Evolutionary conservation across 257 asterid species (phyloP).

Genomic region (Galeopsis tetrahit): DNA sequence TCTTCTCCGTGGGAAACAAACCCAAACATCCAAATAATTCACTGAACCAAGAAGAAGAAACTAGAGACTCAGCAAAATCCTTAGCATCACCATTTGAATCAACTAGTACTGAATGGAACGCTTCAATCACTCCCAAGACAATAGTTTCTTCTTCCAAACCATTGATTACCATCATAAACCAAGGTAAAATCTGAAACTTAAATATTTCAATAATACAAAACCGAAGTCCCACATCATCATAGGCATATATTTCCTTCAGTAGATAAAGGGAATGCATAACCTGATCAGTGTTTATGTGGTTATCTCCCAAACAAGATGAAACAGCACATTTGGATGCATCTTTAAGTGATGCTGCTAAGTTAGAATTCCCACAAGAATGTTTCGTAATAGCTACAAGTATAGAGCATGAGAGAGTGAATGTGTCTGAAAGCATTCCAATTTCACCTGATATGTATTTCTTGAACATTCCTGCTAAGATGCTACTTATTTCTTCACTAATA

Average conservation of each 20-base stretch:
- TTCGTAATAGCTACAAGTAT: slow-evolving; percentile 73
- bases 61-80: slow-evolving; percentile 58
- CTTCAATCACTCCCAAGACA: slow-evolving; percentile 76
- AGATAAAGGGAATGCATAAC: slow-evolving; percentile 81
- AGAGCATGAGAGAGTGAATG: slow-evolving; percentile 79
- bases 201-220: slow-evolving; percentile 52
- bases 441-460: slow-evolving; percentile 67
- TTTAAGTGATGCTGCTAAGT: slow-evolving; percentile 54
- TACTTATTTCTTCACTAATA: slow-evolving; percentile 65
- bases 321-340: slow-evolving; percentile 63
- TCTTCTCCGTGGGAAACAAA: slow-evolving; percentile 67
- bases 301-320: slow-evolving; percentile 53
- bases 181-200: slow-evolving; percentile 64
- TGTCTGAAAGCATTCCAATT: slow-evolving; percentile 75
- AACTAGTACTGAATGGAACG: slow-evolving; percentile 66
- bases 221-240: slow-evolving; percentile 54
- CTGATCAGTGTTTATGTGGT: slow-evolving; percentile 50
- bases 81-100: slow-evolving; percentile 53
- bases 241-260: slow-evolving; percentile 79
- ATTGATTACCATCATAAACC: slow-evolving; percentile 64
- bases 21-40: slow-evolving; percentile 86
- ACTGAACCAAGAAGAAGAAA: slow-evolving; percentile 89
- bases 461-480: slow-evolving; percentile 64
- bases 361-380: slow-evolving; percentile 62
- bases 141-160: slow-evolving; percentile 75